Base-by-base conservation (phyloP, 2,329 filamentous ascomycete genomes). In the Alternaria conjuncta region DNA sequence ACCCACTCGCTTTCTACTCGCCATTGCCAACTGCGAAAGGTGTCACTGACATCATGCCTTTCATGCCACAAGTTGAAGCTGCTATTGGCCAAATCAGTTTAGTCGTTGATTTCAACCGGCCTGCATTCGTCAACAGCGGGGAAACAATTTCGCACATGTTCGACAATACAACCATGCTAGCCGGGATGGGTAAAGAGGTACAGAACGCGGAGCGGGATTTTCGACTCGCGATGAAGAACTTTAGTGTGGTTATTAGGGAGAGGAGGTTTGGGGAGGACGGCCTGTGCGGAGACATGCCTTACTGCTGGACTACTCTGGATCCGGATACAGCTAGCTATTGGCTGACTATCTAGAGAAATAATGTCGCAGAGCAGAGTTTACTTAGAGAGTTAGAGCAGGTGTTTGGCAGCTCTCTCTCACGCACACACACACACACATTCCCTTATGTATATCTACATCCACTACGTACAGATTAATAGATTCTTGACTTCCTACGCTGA, bases 1-100 rank as follows among this genome's bases (percentile, higher is more conserved):
- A 62, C 28, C 54, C 54, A 23, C 50, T 55, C n/a, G 54, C 60
- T 11, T 54, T 62, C 32, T 46, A 62, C 54, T 26, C 28, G 28
- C 60, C 55, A 3, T 30, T 63, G 41, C 60, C 50, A 18, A 32
- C 21, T 8, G 15, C 26, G n/a, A 56, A 56, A 47, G 54, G 6
- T 3, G 54, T 32, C n/a, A 43, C 13, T 5, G 43, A 56, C 10
- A 46, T 56, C 18, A 56, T 46, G 54, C 25, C 43, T 2, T 56
- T 56, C 26, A 20, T 56, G 54, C 54, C 54, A 30, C 54, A 56
- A 26, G 41, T 46, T 8, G 43, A 56, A n/a, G 54, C 54, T 32
- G 45, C 54, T 36, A 28, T 56, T 11, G 25, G 54, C 45, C 43
- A 56, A 6, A 56, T 56, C 3, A 43, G 41, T 3, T n/a, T 56